Evolutionary conservation across 2,329 filamentous ascomycete genomes (phyloP), one percentile per base, ranked within the genome.

Genomic region (Ophiostoma australiae): DNA sequence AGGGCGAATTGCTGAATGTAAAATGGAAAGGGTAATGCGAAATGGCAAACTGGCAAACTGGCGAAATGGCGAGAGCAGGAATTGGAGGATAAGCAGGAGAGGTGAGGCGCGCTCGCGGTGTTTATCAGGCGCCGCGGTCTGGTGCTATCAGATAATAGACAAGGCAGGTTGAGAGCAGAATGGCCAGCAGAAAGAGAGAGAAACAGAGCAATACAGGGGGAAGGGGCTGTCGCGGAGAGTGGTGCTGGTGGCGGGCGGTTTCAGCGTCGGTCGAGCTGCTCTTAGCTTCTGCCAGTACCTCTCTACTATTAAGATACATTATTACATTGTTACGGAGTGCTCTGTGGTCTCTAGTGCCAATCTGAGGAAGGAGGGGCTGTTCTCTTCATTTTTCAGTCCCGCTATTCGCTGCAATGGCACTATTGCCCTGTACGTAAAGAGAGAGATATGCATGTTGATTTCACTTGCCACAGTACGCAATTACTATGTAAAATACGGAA

Each of bases 81-180:
- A 37, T 65, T n/a, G 61, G 61, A 66, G 70, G 68, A 71, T 69
- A 39, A 68, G 61, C 67, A 67, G 61, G 23, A 71, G 13, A 67
- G 44, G 17, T 69, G 68, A 68, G 55, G 65, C 66, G 71, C 70
- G 68, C 71, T 65, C 68, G 35, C 63, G 63, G 35, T 66, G 63
- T 66, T 66, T 66, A 66, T 66, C 35, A 66, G 63, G 27, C 27
- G 58, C 58, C 58, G 4, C 3, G 10, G 8, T 23, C n/a, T 55
- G 10, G n/a, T 23, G 52, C n/a, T 20, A 17, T 27, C 27, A 27
- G 44, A 48, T 58, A 58, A 63, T 23, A 23, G n/a, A 15, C 15
- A 41, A 3, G 27, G 27, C 58, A 58, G 52, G 27, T 6, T 27
- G 52, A 27, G n/a, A 55, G n/a, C 8, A 23, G 27, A 20, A 27